Evolutionary conservation across 352 stramenopile species (phyloP), one percentile per base, ranked within the genome.

Genomic region (Phytophthora chlamydospora): DNA sequence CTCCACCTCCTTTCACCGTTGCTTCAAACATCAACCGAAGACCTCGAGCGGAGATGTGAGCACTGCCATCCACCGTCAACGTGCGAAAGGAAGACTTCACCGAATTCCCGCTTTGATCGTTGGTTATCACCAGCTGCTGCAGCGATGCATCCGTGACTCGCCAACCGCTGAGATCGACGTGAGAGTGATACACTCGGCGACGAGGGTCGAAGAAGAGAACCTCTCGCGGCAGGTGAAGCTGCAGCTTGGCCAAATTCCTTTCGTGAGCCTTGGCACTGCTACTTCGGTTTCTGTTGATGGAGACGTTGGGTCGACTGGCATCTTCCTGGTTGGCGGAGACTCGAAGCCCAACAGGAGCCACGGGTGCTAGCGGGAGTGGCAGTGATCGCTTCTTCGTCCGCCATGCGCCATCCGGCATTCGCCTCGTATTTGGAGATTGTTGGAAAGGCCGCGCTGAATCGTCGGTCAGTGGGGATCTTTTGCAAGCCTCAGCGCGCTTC

Each of bases 121-220:
- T 36, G 40, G 54, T 41, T 52, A 39, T 19, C 39, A 36, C 40
- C 51, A 89, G 58, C 35, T 75, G 62, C 34, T 59, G 55, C 9
- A 75, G 16, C 8, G 46, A 64, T 10, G 66, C 63, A 63, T 91
- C 84, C 0, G 58, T 64, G n/a, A 73, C 61, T 2, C 66, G 35
- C 84, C 80, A 91, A 5, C 84, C 81, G 19, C 68, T 73, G 24
- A 93, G 71, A 17, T 77, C 62, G 11, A 93, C 68, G 47, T 83
- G 81, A 0, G 47, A 49, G 21, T 70, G 76, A 41, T 83, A 78
- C 8, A 73, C 40, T 13, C 48, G 71, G 29, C 43, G 62, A 34
- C 63, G 63, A 35, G 68, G 68, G 11, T 69, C 67, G 27, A 59
- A 66, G 47, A 76, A 82, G 3, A 86, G 40, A 42, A 77, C 52